Evolutionary conservation across 805 yeast species (phyloP).

Genomic region (Blastobotrys muscicola): DNA sequence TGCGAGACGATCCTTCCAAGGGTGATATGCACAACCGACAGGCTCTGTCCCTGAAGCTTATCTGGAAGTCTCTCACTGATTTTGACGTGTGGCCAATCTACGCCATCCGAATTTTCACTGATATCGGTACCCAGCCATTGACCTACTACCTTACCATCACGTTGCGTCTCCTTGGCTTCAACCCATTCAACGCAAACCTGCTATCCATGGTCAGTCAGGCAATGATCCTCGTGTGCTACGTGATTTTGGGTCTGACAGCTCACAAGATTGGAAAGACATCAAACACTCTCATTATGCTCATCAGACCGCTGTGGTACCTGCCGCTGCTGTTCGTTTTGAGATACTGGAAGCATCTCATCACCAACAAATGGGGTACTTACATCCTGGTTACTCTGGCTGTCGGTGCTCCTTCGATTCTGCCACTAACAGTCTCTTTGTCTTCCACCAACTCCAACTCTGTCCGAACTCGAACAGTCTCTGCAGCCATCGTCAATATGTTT

Average conservation of each 20-base stretch:
- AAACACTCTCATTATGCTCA: constrained; percentile 22
- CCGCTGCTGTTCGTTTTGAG: constrained; percentile 29
- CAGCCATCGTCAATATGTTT: constrained; percentile 55
- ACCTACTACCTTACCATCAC: constrained; percentile 39
- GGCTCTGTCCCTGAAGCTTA: constrained; percentile 35
- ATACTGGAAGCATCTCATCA: constrained; percentile 30
- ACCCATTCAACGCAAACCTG: constrained; percentile 42
- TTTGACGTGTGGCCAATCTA: constrained; percentile 50
- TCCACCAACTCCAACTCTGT: constrained; percentile 55
- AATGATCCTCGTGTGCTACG: constrained; percentile 18
- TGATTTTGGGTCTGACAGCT: constrained; percentile 21
- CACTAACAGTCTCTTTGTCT: constrained; percentile 49
- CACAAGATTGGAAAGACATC: constrained; percentile 15
- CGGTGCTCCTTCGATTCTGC: constrained; percentile 33
- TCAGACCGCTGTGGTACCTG: constrained; percentile 28
- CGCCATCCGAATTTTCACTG: constrained; percentile 35
- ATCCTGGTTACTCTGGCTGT: constrained; percentile 26
- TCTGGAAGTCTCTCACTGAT: constrained; percentile 37
- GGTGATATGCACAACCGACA: constrained; percentile 59
- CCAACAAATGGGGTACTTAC: constrained; percentile 35
- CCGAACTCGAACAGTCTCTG: constrained; percentile 51
- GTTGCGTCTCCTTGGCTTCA: constrained; percentile 41
- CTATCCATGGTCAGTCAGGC: constrained; percentile 31
- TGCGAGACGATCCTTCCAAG: constrained; percentile 55
- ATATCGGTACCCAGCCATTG: constrained; percentile 31